A percentile compares a stretch with the other conserved stretches of the same genome.
Evolutionary conservation across 2,329 filamentous ascomycete species (phyloP).

Genomic region (Xylaria multiplex): DNA sequence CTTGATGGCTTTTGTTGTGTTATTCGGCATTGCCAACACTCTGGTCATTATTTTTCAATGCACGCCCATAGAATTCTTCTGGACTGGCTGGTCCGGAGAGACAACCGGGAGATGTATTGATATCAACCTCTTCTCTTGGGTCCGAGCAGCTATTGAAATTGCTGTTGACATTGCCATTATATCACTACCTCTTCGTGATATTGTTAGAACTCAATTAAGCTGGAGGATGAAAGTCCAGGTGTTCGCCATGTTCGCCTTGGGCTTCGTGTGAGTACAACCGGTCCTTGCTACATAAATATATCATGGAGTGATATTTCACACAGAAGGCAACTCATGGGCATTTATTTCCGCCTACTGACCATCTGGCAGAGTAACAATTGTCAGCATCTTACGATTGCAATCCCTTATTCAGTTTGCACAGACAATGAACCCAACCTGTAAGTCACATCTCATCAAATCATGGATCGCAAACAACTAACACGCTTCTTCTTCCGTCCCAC

Average conservation of each 20-base stretch:
- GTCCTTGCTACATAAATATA: background rate
- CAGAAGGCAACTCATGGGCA: no score
- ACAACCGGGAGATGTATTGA: constrained; percentile 21
- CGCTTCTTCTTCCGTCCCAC: background rate
- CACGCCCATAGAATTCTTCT: constrained; percentile 22
- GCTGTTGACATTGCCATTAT: constrained; percentile 27
- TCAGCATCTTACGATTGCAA: constrained; percentile 22
- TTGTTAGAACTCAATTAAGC: constrained; percentile 19
- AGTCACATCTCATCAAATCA: constrained; percentile 3
- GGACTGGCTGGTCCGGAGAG: constrained; percentile 26
- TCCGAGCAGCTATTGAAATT: constrained; percentile 25
- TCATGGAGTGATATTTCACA: background rate
- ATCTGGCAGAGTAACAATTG: constrained; percentile 19
- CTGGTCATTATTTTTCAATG: constrained; percentile 27
- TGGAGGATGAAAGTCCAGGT: constrained; percentile 25
- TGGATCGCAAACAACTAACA: background rate
- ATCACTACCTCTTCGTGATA: constrained; percentile 24
- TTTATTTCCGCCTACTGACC: background rate
- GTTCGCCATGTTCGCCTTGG: constrained; percentile 19
- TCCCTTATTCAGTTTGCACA: constrained; percentile 24
- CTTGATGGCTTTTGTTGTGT: constrained; percentile 22
- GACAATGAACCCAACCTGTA: constrained; percentile 24
- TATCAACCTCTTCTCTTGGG: constrained; percentile 29
- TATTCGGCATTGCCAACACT: constrained; percentile 27
- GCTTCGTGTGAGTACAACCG: constrained; percentile 17